Percentiles rank a stretch among this genome's conserved stretches.
phyloP scores from a whole-genome alignment of 1,139 yeast species.

The Lizanozyma gosingica region DNA sequence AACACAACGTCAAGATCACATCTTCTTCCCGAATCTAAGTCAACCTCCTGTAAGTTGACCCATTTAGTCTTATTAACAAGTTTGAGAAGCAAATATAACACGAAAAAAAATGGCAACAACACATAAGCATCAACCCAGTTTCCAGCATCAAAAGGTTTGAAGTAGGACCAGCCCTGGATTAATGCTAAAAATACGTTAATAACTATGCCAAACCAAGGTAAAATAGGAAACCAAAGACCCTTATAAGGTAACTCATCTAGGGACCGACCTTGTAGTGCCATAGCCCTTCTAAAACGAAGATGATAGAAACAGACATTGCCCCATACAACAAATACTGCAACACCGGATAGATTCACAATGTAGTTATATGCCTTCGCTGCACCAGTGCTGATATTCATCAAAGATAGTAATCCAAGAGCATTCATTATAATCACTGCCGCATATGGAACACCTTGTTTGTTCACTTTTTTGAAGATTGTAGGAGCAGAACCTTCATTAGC shows the following conservation, averaged over 20 bases:
- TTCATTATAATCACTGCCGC: constrained; percentile 41
- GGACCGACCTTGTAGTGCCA: constrained; percentile 38
- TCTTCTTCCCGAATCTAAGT: constrained; percentile 37
- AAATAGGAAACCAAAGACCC: constrained; percentile 45
- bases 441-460: constrained; percentile 41
- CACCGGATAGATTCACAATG: constrained; percentile 48
- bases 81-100: constrained; percentile 26
- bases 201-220: constrained; percentile 41
- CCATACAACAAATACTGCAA: constrained; percentile 50
- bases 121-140: constrained; percentile 60
- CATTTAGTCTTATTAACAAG: constrained; percentile 35
- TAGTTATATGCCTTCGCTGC: constrained; percentile 45
- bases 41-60: constrained; percentile 32
- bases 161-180: constrained; percentile 62
- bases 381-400: constrained; percentile 43
- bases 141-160: constrained; percentile 52
- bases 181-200: constrained; percentile 47
- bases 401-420: constrained; percentile 39
- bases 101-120: constrained; percentile 46
- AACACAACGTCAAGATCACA: constrained; percentile 18
- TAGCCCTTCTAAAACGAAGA: constrained; percentile 42
- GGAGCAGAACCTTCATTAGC: constrained; percentile 46
- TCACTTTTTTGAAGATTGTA: constrained; percentile 29
- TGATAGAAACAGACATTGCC: constrained; percentile 33
- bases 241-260: constrained; percentile 44